Conservation (phyloP, 129 eudicot genomes). For the Flaveria linearis region DNA sequence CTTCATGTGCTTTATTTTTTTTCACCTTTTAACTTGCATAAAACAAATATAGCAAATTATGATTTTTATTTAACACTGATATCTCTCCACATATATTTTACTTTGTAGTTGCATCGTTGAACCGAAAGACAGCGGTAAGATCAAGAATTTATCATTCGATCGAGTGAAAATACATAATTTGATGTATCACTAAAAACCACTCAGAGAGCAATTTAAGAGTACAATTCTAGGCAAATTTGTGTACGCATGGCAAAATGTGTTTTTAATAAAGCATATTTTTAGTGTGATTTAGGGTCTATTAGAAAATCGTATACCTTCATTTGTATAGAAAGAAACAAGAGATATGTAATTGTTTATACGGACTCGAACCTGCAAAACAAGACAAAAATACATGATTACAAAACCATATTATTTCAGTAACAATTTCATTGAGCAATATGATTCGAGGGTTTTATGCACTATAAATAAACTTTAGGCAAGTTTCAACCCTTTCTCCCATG, state of each 20-base stretch:
- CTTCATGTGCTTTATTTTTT: too few relatives aligned
- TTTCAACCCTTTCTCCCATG: not conserved
- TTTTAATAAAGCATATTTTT: slow-evolving; percentile 4
- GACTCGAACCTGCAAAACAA: slow-evolving; percentile 8
- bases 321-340: slow-evolving; percentile 4
- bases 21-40: too few relatives aligned
- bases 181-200: not conserved
- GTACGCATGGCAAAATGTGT: not conserved
- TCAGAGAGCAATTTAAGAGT: not conserved
- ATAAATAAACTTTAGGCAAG: not conserved
- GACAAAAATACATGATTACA: not conserved
- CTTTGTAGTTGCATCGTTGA: not conserved
- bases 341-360: not conserved
- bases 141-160: not conserved
- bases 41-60: too few relatives aligned
- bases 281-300: slow-evolving; percentile 1
- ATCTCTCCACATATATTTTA: too few relatives aligned
- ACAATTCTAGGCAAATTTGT: slow-evolving; percentile 14
- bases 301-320: not conserved
- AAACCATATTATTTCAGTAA: not conserved
- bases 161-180: not conserved
- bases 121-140: not conserved
- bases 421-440: not conserved
- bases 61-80: too few relatives aligned
- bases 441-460: not conserved